phyloP scores from a whole-genome alignment of 257 asterid genomes.

The Solanum stenotomum region DNA sequence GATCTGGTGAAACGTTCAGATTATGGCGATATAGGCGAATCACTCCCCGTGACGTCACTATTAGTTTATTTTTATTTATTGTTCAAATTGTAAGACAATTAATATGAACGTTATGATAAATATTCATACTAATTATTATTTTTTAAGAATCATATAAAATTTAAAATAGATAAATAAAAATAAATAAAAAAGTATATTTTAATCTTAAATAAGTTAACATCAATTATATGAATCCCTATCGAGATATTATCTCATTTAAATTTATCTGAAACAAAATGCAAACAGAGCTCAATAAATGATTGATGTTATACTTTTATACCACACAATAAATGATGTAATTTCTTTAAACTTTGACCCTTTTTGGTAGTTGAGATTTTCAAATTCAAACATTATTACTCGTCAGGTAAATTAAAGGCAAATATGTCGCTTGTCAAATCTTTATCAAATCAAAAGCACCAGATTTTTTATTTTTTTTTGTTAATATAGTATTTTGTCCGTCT shows the following conservation, averaged over 20 bases:
- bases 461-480: no score
- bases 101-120: not conserved
- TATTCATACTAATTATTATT: no score
- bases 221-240: rapidly evolving
- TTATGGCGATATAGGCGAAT: no score
- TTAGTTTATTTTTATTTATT: no score
- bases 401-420: not conserved
- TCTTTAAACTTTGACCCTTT: not conserved
- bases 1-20: no score
- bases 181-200: rapidly evolving
- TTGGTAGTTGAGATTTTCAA: not conserved
- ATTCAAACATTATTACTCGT: not conserved
- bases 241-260: not conserved
- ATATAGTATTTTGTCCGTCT: no score
- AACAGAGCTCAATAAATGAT: not conserved
- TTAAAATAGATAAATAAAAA: no score
- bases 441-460: not conserved
- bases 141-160: no score
- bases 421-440: not conserved
- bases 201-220: not conserved
- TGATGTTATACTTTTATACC: not conserved
- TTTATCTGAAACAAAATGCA: not conserved
- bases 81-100: not conserved
- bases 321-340: not conserved
- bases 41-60: not conserved